phyloP scores from a whole-genome alignment of 352 stramenopile genomes.

The Poterioochromonas sp. region DNA sequence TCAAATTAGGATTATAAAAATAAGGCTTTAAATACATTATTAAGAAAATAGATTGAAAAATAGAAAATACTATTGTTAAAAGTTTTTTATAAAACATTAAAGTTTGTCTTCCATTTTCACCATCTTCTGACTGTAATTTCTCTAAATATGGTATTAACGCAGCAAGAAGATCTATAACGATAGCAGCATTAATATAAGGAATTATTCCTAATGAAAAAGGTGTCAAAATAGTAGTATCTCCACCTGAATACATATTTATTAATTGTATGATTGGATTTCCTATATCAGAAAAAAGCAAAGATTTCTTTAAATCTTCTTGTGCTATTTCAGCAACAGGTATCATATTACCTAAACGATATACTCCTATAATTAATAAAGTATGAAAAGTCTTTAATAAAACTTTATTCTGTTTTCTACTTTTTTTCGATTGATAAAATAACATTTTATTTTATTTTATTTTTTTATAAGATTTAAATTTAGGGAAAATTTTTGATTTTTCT shows the following conservation, averaged over 20 bases:
- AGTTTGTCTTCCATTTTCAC: constrained; percentile 24
- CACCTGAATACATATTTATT: constrained; percentile 28
- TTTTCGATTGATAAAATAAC: no score
- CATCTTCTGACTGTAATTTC: constrained; percentile 36
- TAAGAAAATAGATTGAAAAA: constrained; percentile 27
- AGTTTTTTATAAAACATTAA: constrained; percentile 31
- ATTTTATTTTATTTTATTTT: no score
- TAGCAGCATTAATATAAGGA: constrained; percentile 34
- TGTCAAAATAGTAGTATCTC: not conserved
- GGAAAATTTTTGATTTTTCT: not conserved
- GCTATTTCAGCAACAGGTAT: constrained; percentile 22
- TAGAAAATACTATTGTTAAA: constrained; percentile 23
- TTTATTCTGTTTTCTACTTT: not conserved
- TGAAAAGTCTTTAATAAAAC: not conserved
- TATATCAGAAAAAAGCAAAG: not conserved
- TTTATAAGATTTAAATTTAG: not conserved
- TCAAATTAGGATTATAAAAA: constrained; percentile 16
- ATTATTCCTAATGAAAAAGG: constrained; percentile 33
- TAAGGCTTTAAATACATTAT: constrained; percentile 29
- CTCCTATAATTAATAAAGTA: constrained; percentile 2
- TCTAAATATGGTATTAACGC: constrained; percentile 33
- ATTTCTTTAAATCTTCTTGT: constrained; percentile 32
- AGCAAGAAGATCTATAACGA: constrained; percentile 31
- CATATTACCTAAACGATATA: constrained; percentile 15
- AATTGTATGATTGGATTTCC: constrained; percentile 24